Evolutionary conservation across 1,139 yeast genomes (phyloP), one percentile per base, ranked within the genome.

Genomic region (Kazachstania sp.): DNA sequence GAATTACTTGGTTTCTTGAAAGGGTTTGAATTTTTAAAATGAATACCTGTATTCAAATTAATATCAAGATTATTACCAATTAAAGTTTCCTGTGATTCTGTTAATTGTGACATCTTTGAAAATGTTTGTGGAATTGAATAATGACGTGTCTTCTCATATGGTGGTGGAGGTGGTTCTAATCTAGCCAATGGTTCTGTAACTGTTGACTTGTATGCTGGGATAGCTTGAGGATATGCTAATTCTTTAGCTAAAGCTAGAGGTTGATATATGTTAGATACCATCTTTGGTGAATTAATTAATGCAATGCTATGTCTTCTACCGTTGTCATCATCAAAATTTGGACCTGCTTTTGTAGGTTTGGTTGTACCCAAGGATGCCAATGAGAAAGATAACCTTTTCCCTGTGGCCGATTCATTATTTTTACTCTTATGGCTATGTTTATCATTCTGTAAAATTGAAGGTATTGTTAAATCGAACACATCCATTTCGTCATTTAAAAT

Each of bases 141-240:
- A 23, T 20, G 30, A 18, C 43, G 37, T 16, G 20, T 23, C 16
- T 43, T 37, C 29, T 37, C 37, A 31, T 43, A 43, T 28, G 45
- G 40, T 20, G 45, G 45, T 1, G 45, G 45, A 29, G 45, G 45
- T 11, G 41, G 18, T 12, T 29, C 37, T 4, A 20, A 7, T n/a
- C 26, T 34, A n/a, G 15, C n/a, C 5, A n/a, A 4, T 15, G 46
- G 36, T 13, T 26, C 15, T 3, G 40, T 36, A 5, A 41, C 30
- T 9, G 20, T 30, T 34, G 32, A 41, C n/a, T 15, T 40, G 3
- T 75, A 68, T 51, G 72, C 69, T 2, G 83, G 82, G 19, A 71
- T 51, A 1, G 83, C 82, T 54, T 77, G 83, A 2, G 81, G 81
- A 0, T 86, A 76, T 45, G 73, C 68, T 45, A 81, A 64, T 41